A percentile compares a stretch with the other conserved stretches of the same genome.
These are phyloP conservation scores for Rugonectria rugulosa DNA, from an alignment of 2,329 filamentous ascomycete genomes.

Conservation along the genomic window DNA sequence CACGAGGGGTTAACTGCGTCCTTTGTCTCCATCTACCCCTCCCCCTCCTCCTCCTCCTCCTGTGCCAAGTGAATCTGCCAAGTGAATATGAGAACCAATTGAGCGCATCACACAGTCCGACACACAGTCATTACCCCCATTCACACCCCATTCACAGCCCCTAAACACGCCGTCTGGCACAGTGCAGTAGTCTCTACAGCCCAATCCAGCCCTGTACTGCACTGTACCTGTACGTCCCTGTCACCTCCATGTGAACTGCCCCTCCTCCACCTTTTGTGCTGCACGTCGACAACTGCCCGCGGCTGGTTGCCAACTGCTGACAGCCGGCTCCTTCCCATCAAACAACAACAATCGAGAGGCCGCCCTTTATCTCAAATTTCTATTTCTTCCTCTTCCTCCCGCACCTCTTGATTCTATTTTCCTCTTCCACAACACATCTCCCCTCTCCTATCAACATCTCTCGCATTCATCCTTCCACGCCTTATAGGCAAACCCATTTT, in stretches of 20 bases:
- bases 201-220: too few species aligned
- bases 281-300: constrained; percentile 2
- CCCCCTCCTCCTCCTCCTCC: too few species aligned
- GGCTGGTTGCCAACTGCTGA: constrained; percentile 2
- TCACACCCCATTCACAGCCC: background rate
- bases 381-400: constrained; percentile 5
- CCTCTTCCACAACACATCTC: background rate
- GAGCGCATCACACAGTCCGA: background rate
- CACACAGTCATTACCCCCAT: too few species aligned
- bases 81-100: background rate
- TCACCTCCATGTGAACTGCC: too few species aligned
- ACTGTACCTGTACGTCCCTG: background rate
- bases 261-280: background rate
- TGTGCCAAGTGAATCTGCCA: constrained; percentile 4
- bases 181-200: too few species aligned
- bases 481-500: constrained; percentile 11
- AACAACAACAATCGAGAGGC: constrained; percentile 7
- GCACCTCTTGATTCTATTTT: constrained; percentile 1
- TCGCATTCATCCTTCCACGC: constrained; percentile 17
- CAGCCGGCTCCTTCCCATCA: background rate
- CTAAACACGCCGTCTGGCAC: too few species aligned
- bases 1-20: too few species aligned
- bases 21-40: too few species aligned
- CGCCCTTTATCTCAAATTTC: constrained; percentile 2
- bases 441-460: background rate